Evolutionary conservation across 2,329 filamentous ascomycete species (phyloP).

Genomic region (Alternaria angustiovoidea): DNA sequence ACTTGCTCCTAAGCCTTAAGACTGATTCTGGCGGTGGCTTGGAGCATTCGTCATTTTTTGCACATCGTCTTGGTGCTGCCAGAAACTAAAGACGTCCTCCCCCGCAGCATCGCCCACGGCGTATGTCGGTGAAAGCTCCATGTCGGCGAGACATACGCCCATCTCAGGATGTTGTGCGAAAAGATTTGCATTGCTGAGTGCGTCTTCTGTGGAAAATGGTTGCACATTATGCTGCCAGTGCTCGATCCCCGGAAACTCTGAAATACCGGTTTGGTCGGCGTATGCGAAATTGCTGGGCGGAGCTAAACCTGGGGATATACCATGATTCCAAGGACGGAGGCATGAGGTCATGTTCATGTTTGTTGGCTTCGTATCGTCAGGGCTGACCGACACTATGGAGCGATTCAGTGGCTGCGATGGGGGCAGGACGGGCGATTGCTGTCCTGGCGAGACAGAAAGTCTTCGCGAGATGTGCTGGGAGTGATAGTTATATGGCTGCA

Average conservation of each 20-base stretch:
- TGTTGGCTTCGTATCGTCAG: background rate
- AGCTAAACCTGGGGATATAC: background rate
- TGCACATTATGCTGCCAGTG: slow-evolving; percentile 4
- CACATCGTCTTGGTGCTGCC: slow-evolving; percentile 5
- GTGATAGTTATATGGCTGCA: background rate
- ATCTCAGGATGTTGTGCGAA: slow-evolving; percentile 9
- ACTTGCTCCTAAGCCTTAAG: background rate
- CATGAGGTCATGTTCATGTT: background rate
- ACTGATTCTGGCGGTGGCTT: background rate
- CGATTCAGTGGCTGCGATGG: slow-evolving; percentile 6
- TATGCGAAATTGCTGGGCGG: background rate
- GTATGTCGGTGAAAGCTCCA: background rate
- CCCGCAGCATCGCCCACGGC: background rate
- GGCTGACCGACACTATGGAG: slow-evolving; percentile 2
- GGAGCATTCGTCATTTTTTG: background rate
- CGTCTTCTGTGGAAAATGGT: background rate
- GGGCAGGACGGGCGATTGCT: slow-evolving; percentile 13
- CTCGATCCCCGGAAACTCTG: background rate
- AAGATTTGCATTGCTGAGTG: background rate
- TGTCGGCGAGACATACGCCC: slow-evolving; percentile 12
- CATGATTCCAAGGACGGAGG: slow-evolving; percentile 12
- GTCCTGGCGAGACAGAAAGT: slow-evolving; percentile 10
- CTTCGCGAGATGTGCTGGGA: slow-evolving; percentile 11
- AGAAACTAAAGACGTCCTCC: background rate
- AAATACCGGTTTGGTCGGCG: background rate